Percentiles rank a stretch among this genome's conserved stretches.
Conservation (phyloP, 257 asterid genomes). For the Nicotiana tabacum region DNA sequence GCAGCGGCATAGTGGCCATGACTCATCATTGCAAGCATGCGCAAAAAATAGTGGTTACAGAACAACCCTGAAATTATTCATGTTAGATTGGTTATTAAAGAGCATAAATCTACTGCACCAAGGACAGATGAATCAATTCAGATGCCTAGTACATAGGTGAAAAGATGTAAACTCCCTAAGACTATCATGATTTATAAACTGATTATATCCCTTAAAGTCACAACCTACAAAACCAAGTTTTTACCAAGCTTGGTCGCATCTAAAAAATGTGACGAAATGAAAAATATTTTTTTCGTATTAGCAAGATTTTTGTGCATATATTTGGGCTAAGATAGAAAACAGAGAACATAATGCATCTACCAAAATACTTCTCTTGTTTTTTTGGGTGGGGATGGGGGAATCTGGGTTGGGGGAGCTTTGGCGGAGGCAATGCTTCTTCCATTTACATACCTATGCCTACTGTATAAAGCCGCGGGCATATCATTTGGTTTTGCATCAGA, state of each 20-base stretch:
- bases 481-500: constrained; percentile 33
- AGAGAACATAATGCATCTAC: neutral
- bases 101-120: neutral
- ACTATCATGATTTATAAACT: neutral
- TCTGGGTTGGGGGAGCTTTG: neutral
- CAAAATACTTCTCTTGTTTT: neutral
- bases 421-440: neutral
- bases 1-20: constrained; percentile 65
- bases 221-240: neutral
- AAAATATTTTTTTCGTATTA: neutral
- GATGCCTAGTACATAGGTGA: neutral
- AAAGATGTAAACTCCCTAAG: neutral
- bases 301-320: neutral
- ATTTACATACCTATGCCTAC: constrained; percentile 70
- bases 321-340: neutral
- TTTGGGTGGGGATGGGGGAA: neutral
- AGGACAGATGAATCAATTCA: neutral
- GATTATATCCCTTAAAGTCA: neutral
- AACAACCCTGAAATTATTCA: constrained; percentile 47
- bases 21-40: constrained; percentile 72
- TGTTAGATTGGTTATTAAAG: neutral
- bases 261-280: neutral
- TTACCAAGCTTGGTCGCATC: neutral
- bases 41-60: constrained; percentile 91
- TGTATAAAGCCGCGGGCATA: constrained; percentile 72